Evolutionary conservation across 1,284 basidiomycete genomes (phyloP).

Genomic region (Ustilago trichophora): DNA sequence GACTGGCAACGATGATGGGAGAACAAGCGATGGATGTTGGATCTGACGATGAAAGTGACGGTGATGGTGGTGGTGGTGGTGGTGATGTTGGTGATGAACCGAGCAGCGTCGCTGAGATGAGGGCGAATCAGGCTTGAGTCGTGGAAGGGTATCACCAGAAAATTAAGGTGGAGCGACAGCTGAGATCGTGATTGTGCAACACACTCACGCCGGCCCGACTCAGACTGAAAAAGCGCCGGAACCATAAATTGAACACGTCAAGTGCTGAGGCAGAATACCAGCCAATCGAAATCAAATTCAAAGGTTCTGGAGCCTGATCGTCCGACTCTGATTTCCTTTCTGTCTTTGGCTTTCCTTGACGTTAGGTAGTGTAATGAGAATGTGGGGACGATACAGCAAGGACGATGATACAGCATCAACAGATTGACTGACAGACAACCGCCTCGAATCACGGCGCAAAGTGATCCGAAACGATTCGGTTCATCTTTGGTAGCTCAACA

Average conservation of each 20-base stretch:
- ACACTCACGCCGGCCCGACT: not conserved
- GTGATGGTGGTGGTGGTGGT: not conserved
- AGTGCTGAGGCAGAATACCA: not conserved
- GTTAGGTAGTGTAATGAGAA: too few relatives aligned
- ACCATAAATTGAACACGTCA: not conserved
- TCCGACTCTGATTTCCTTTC: too few relatives aligned
- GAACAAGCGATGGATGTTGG: not conserved
- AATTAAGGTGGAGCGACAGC: slow-evolving; percentile 8
- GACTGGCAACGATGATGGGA: too few relatives aligned
- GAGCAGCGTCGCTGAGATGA: not conserved
- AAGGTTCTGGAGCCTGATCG: too few relatives aligned
- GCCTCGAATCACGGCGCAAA: slow-evolving; percentile 5
- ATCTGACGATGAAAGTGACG: not conserved
- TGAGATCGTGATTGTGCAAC: not conserved
- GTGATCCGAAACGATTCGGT: slow-evolving; percentile 3
- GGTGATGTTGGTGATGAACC: not conserved
- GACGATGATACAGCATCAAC: too few relatives aligned
- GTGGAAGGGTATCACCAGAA: not conserved
- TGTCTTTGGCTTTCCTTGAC: too few relatives aligned
- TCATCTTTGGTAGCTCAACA: not conserved
- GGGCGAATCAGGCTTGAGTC: too few relatives aligned
- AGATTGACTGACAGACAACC: not conserved
- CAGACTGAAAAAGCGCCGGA: not conserved
- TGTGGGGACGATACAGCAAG: too few relatives aligned
- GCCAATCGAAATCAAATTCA: not conserved